Percentiles rank a stretch among this genome's conserved stretches.
Evolutionary conservation across 345 rosid species (phyloP).

Genomic region (Heritiera fomes): DNA sequence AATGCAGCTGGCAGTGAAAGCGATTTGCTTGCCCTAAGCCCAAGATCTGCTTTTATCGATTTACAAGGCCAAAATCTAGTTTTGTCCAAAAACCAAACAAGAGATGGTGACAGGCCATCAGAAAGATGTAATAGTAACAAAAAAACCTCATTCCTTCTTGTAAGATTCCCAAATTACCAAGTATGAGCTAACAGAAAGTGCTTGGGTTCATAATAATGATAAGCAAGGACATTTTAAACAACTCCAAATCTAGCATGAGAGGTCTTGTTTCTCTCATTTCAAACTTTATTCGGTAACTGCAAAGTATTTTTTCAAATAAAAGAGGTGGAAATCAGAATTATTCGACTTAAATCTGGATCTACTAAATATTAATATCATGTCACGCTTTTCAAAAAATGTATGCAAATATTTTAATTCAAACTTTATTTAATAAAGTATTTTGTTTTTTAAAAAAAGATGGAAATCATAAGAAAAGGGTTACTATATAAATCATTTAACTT

Average conservation of each 20-base stretch:
- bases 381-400: too few relatives aligned
- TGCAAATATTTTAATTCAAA: not conserved
- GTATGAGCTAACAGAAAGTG: not conserved
- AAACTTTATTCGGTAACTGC: not conserved
- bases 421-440: not conserved
- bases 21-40: not conserved
- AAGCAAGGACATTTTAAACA: not conserved
- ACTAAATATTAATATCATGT: too few relatives aligned
- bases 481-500: too few relatives aligned
- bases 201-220: too few relatives aligned
- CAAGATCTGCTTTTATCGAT: not conserved
- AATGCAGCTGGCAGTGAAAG: too few relatives aligned
- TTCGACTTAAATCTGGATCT: too few relatives aligned
- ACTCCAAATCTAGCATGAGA: not conserved
- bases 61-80: not conserved
- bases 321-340: too few relatives aligned
- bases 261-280: not conserved
- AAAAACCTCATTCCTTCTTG: not conserved
- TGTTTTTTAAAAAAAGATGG: too few relatives aligned
- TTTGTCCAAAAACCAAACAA: not conserved
- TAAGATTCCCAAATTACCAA: not conserved
- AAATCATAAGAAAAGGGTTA: too few relatives aligned
- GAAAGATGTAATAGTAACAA: too few relatives aligned
- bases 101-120: constrained; percentile 8
- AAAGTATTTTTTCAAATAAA: not conserved